Base-by-base conservation (phyloP, 2,329 filamentous ascomycete species). In the Rachicladosporium sp. region DNA sequence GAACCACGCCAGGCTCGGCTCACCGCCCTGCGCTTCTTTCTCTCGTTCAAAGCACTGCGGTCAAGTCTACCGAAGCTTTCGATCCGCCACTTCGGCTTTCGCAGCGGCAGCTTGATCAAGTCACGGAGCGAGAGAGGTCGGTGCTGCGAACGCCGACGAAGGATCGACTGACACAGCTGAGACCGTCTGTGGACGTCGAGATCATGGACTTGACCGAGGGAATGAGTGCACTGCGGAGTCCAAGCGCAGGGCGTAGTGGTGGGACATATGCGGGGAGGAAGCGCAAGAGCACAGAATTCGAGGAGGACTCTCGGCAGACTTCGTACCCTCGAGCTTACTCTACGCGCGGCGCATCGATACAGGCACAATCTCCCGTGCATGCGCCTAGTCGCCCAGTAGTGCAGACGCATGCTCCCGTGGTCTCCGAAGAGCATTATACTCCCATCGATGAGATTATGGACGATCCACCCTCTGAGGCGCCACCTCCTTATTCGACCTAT, bases 211-310 rank as follows among this genome's bases (percentile, higher is more conserved):
- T 60, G 37, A 60, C 58, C 1, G 55, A 57, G 27, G 47, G 49
- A 11, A 43, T 54, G 33, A 42, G 44, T 19, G 33, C 35, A 7
- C 13, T 45, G 29, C 42, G 30, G n/a, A 52, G 48, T 35, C 50
- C 51, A 12, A 33, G 32, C 10, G 39, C 29, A 6, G 33, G 31
- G 30, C 32, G 13, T 19, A 31, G 34, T 2, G 23, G 12, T 33
- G 35, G 34, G 23, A 7, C 23, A 27, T 8, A 27, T 27, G 23
- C 23, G 7, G 29, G 51, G 50, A 61, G 60, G 41, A 69, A 69
- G 50, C 56, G 66, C 33, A 68, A 67, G 50, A 69, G 65, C 47
- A 61, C 63, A n/a, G 65, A 67, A 40, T 60, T 57, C 35, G 60
- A 59, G 29, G 13, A 42, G 40, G 33, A 27, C 29, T 36, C 27